Evolutionary conservation across 257 asterid genomes (phyloP), one percentile per base, ranked within the genome.

Genomic region (Eustoma russellianum): DNA sequence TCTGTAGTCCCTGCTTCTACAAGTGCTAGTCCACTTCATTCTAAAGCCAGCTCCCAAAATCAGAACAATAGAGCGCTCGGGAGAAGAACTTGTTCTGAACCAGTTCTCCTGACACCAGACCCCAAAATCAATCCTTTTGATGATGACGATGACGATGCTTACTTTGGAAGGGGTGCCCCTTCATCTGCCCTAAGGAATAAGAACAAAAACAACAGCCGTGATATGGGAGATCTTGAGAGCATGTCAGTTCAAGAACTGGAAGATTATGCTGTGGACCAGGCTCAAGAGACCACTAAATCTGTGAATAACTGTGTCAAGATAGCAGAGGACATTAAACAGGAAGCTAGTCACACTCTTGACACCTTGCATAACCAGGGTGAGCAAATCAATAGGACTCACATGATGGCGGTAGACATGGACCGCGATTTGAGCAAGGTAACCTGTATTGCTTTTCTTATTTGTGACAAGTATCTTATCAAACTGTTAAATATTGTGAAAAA

Each of bases 221-320:
- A 50, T 44, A 72, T 68, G 62, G 56, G 46, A 56, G 89, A 78
- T 14, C 48, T 78, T 1, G 93, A 83, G 16, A 72, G 57, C 68
- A 88, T 88, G 99, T 81, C 99, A 3, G 73, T 73, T 35, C 93
- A 92, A 64, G 97, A 92, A 56, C 57, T 92, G 75, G 99, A 92
- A 60, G 46, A 53, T 35, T 83, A 85, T 61, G 99, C 97, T 0
- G 91, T 81, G 33, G 53, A 79, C 17, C 77, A 74, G 51, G 80
- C 98, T 0, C 63, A 77, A 67, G 93, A 92, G 17, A 92, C 99
- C 5, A 92, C 99, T 0, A 83, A 54, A 30, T 69, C 87, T 0
- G 95, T 92, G 35, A 78, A 79, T 70, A 83, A 72, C 33, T 88
- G 95, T 53, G 55, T 88, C 62, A 81, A 66, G 73, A 92, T 92